phyloP scores from a whole-genome alignment of 1,284 basidiomycete species.

The Naganishia liquefaciens region DNA sequence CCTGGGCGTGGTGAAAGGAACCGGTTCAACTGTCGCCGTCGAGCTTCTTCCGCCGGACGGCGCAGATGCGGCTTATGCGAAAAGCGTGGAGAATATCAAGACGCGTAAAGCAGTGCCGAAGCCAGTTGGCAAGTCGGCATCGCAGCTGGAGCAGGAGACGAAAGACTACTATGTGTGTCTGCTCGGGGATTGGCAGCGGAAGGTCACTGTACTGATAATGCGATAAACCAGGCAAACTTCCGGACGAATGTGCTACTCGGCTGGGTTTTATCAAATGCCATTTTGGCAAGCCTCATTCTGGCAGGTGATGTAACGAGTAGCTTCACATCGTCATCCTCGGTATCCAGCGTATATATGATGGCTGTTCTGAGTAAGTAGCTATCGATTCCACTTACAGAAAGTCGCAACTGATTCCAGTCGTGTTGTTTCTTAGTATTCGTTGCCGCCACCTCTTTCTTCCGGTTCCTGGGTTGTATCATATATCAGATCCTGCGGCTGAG shows the following conservation, averaged over 20 bases:
- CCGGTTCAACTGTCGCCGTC: slow-evolving; percentile 76
- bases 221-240: slow-evolving; percentile 25
- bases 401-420: neutral
- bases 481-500: slow-evolving; percentile 63
- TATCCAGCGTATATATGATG: slow-evolving; percentile 56
- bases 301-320: slow-evolving; percentile 67
- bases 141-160: slow-evolving; percentile 64
- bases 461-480: slow-evolving; percentile 65
- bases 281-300: slow-evolving; percentile 83
- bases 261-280: slow-evolving; percentile 58
- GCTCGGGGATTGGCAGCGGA: neutral
- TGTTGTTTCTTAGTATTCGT: slow-evolving; percentile 48
- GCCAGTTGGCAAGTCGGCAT: slow-evolving; percentile 28
- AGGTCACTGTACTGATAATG: neutral
- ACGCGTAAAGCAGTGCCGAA: slow-evolving; percentile 40
- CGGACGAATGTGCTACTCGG: slow-evolving; percentile 42
- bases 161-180: slow-evolving; percentile 74
- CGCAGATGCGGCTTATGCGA: slow-evolving; percentile 84
- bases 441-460: slow-evolving; percentile 54
- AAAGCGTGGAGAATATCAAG: slow-evolving; percentile 75
- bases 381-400: no score
- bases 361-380: slow-evolving; percentile 44
- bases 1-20: slow-evolving; percentile 68
- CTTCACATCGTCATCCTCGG: slow-evolving; percentile 62
- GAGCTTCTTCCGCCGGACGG: slow-evolving; percentile 83